A percentile compares a stretch with the other conserved stretches of the same genome.
Evolutionary conservation across 2,329 filamentous ascomycete genomes (phyloP).

Genomic region (Hymenoscyphus fructigenus): DNA sequence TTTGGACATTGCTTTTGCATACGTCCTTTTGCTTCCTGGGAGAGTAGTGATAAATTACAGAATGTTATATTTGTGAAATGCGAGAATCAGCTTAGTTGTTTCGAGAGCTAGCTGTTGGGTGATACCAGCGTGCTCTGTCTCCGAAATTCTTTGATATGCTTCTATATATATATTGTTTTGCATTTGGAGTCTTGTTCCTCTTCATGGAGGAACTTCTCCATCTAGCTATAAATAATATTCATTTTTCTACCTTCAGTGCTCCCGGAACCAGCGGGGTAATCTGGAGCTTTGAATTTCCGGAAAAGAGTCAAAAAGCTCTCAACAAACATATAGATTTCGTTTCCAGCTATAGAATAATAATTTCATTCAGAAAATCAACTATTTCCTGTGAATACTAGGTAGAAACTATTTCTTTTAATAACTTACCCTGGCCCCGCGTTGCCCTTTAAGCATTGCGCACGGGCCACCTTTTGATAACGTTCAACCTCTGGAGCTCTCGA

Average conservation of each 20-base stretch:
- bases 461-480: neutral
- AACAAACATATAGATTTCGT: neutral
- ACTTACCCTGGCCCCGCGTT: neutral
- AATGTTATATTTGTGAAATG: neutral
- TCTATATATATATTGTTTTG: neutral
- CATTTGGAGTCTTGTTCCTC: neutral
- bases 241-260: neutral
- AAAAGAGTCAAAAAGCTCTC: neutral
- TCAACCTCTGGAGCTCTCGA: neutral
- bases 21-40: neutral
- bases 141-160: neutral
- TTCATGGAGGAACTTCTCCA: neutral
- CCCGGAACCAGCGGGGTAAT: neutral
- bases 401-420: too few species aligned
- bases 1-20: constrained; percentile 4
- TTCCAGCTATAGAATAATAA: neutral
- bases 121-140: neutral
- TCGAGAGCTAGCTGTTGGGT: neutral
- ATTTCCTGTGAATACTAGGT: too few species aligned
- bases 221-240: neutral
- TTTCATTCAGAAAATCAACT: too few species aligned
- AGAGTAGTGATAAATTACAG: neutral
- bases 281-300: neutral
- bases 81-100: neutral
- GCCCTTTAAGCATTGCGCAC: neutral